Percentiles rank a stretch among this genome's conserved stretches.
Evolutionary conservation across 2,329 filamentous ascomycete genomes (phyloP).

Genomic region (Fusarium algeriense): DNA sequence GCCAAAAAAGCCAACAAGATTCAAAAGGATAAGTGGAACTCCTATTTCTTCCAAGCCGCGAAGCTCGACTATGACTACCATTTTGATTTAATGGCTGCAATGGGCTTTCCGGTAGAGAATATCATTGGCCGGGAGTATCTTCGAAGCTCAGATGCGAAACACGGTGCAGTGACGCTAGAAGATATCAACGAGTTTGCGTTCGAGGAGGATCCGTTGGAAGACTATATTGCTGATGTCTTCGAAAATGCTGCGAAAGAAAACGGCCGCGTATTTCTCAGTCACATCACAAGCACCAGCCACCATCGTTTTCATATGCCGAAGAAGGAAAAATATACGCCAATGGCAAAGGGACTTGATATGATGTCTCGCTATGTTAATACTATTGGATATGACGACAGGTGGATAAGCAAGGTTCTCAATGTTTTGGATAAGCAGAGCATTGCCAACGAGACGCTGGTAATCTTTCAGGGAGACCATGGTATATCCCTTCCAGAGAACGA

Average conservation of each 20-base stretch:
- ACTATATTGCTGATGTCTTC: conserved; percentile 50
- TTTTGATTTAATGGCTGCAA: conserved; percentile 44
- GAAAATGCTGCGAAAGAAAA: conserved; percentile 44
- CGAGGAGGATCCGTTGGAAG: conserved; percentile 46
- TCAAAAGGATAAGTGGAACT: conserved; percentile 47
- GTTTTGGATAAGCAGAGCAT: conserved; percentile 49
- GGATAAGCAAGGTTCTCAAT: conserved; percentile 47
- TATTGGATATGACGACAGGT: conserved; percentile 48
- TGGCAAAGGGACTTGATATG: conserved; percentile 44
- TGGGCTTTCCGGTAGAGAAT: conserved; percentile 48
- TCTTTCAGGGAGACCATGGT: conserved; percentile 51
- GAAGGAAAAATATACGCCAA: conserved; percentile 42
- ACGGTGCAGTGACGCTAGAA: conserved; percentile 45
- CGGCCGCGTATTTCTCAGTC: conserved; percentile 50
- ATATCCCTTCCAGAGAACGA: conserved; percentile 49
- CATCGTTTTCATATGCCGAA: conserved; percentile 49
- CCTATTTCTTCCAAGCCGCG: conserved; percentile 30
- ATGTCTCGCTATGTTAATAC: conserved; percentile 49
- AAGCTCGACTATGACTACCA: conserved; percentile 51
- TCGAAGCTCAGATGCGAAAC: conserved; percentile 44
- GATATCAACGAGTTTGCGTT: conserved; percentile 54
- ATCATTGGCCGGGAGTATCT: conserved; percentile 49
- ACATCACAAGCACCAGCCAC: conserved; percentile 52
- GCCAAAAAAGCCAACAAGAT: accelerated
- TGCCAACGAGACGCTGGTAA: conserved; percentile 49